Percentiles rank a stretch among this genome's conserved stretches.
phyloP scores from a whole-genome alignment of 192 early-diverging fungal species.

The Dissophora ornata region DNA sequence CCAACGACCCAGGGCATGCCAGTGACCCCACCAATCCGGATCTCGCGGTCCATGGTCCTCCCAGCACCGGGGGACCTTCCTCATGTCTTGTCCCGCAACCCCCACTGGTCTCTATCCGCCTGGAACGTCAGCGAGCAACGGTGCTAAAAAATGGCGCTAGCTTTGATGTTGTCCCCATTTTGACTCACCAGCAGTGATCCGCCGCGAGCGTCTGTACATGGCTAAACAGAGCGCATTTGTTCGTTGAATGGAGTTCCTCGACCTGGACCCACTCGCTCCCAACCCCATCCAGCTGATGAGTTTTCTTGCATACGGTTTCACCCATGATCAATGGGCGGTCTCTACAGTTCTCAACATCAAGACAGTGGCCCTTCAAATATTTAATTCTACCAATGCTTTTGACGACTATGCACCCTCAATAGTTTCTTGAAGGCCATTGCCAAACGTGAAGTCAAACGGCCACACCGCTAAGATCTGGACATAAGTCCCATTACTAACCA shows the following conservation, averaged over 20 bases:
- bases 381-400: constrained; percentile 13
- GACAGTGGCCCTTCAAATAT: constrained; percentile 11
- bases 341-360: constrained; percentile 11
- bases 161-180: background rate
- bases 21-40: background rate
- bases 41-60: background rate
- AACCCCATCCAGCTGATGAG: constrained; percentile 17
- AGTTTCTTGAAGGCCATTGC: too few species aligned
- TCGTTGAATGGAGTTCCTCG: constrained; percentile 7
- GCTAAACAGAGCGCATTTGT: constrained; percentile 6
- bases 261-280: constrained; percentile 1
- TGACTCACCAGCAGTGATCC: constrained; percentile 3
- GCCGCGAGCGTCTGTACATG: background rate
- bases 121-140: constrained; percentile 7
- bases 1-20: background rate
- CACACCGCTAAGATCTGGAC: too few species aligned
- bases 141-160: background rate
- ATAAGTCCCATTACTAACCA: constrained; percentile 3
- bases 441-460: too few species aligned
- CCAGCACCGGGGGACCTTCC: background rate
- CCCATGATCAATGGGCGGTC: constrained; percentile 1
- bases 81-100: background rate
- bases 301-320: constrained; percentile 9
- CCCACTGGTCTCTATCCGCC: constrained; percentile 12
- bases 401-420: too few species aligned